Evolutionary conservation across 805 yeast genomes (phyloP).

Genomic region (Candida ipomoeae): DNA sequence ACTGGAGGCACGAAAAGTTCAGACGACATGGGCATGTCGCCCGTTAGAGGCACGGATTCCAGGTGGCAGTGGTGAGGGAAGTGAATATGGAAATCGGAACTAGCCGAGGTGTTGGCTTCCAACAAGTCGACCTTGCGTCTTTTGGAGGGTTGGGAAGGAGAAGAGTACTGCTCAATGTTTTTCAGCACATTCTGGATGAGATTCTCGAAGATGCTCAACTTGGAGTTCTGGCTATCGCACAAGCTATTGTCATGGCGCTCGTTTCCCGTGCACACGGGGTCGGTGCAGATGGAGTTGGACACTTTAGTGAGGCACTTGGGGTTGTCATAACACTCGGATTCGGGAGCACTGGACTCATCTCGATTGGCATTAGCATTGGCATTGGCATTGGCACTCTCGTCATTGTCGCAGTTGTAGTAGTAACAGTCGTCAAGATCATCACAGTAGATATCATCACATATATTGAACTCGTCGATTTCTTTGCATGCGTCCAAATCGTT

Average conservation of each 20-base stretch:
- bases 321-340: slow-evolving; percentile 7
- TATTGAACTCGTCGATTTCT: slow-evolving; percentile 27
- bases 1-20: not conserved
- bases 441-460: slow-evolving; percentile 40
- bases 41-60: slow-evolving; percentile 1
- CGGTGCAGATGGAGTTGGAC: slow-evolving; percentile 5
- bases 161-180: slow-evolving; percentile 19
- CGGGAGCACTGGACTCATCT: not conserved
- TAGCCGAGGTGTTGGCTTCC: slow-evolving; percentile 3
- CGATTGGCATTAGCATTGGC: not conserved
- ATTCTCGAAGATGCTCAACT: slow-evolving; percentile 35
- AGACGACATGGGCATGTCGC: not conserved
- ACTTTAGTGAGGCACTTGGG: slow-evolving; percentile 2
- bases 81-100: slow-evolving; percentile 29
- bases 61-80: slow-evolving; percentile 39
- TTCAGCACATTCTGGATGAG: slow-evolving; percentile 35
- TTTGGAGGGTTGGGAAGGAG: not conserved
- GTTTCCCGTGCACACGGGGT: slow-evolving; percentile 2
- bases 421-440: slow-evolving; percentile 44
- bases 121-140: slow-evolving; percentile 1
- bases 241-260: slow-evolving; percentile 17
- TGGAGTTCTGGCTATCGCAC: slow-evolving; percentile 28
- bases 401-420: slow-evolving; percentile 32
- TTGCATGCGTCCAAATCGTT: slow-evolving; percentile 19
- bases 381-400: not conserved